phyloP scores from a whole-genome alignment of 2,329 filamentous ascomycete genomes.

The Fonsecaea pedrosoi region DNA sequence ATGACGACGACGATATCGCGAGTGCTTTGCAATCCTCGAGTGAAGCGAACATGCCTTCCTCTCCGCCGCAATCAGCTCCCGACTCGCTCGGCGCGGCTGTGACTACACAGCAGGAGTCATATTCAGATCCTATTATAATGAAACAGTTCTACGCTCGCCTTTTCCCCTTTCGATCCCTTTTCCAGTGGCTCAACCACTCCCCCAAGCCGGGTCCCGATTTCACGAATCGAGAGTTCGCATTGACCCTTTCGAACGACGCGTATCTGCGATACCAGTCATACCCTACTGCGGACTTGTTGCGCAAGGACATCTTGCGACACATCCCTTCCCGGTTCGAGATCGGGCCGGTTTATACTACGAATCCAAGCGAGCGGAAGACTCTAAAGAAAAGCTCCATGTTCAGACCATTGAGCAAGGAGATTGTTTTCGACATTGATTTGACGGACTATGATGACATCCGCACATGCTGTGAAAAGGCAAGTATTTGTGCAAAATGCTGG shows the following conservation, averaged over 20 bases:
- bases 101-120: conserved; percentile 32
- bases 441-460: conserved; percentile 98
- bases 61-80: conserved; percentile 45
- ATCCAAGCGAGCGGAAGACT: conserved; percentile 90
- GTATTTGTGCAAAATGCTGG: conserved; percentile 95
- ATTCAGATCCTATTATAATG: conserved; percentile 72
- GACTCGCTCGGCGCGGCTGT: conserved; percentile 50
- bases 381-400: conserved; percentile 81
- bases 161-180: conserved; percentile 92
- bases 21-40: conserved; percentile 63
- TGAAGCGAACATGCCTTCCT: conserved; percentile 46
- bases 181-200: conserved; percentile 97
- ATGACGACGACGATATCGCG: conserved; percentile 59
- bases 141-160: conserved; percentile 93
- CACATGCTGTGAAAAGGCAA: conserved; percentile 91
- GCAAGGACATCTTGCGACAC: conserved; percentile 86
- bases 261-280: conserved; percentile 92
- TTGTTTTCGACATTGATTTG: conserved; percentile 99
- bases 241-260: conserved; percentile 89
- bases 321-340: conserved; percentile 97
- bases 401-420: conserved; percentile 85
- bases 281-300: conserved; percentile 72
- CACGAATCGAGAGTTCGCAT: conserved; percentile 91
- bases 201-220: conserved; percentile 86
- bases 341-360: conserved; percentile 92